These are phyloP conservation scores for Tetracladium setigerum DNA, from an alignment of 495 filamentous ascomycete species.

Conservation along the genomic window DNA sequence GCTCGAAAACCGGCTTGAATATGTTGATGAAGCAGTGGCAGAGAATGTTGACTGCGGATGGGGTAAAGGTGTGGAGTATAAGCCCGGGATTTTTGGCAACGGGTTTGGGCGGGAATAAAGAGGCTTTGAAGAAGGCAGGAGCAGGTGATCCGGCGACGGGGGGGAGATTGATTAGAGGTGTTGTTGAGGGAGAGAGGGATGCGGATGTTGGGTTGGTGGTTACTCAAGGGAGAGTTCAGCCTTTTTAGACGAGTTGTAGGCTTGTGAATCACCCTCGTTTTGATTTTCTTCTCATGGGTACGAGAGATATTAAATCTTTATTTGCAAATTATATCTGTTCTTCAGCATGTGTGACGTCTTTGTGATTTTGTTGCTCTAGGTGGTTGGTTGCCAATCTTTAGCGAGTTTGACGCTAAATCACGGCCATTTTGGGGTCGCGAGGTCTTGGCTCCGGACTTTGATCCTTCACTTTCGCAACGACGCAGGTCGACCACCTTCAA, in stretches of 20 bases:
- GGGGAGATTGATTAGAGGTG: conserved; percentile 34
- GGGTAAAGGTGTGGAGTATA: conserved; percentile 51
- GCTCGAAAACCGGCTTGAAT: conserved; percentile 52
- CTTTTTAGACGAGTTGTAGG: conserved; percentile 25
- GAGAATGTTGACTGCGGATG: conserved; percentile 43
- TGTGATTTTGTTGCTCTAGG: no score
- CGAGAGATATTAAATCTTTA: no score
- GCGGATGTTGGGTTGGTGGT: conserved; percentile 39
- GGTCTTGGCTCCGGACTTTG: no score
- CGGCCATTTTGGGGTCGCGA: no score
- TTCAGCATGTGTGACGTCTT: no score
- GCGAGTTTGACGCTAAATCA: no score
- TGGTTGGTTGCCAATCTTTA: no score
- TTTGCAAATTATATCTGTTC: no score
- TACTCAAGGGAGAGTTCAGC: conserved; percentile 27
- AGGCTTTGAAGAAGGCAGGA: conserved; percentile 28
- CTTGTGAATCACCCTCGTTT: no score
- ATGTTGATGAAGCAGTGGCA: conserved; percentile 59
- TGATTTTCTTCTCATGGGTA: no score
- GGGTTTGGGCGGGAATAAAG: conserved; percentile 30
- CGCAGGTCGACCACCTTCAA: no score
- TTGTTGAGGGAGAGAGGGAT: conserved; percentile 42
- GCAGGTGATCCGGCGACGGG: conserved; percentile 35
- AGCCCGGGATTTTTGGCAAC: conserved; percentile 52
- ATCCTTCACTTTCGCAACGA: no score